Conservation (phyloP, 1,284 basidiomycete genomes). For the Singerocomus inundabilis region DNA sequence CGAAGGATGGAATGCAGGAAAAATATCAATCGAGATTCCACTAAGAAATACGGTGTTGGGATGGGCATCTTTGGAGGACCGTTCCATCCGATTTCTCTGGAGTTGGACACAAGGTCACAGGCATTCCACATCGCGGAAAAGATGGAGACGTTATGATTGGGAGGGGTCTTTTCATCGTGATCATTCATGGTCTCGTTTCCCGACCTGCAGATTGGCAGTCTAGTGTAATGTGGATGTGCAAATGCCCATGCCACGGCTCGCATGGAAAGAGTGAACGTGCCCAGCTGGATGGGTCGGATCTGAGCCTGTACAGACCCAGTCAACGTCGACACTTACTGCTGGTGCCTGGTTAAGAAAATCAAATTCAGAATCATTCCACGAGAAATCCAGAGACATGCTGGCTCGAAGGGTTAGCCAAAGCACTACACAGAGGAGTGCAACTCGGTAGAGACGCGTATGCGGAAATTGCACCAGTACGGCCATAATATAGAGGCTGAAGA, state of each 20-base stretch:
- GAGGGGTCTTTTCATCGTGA: not conserved
- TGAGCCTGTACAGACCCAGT: not conserved
- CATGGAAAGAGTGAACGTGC: slow-evolving; percentile 29
- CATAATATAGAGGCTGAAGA: slow-evolving; percentile 25
- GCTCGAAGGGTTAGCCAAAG: slow-evolving; percentile 17
- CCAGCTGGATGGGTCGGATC: slow-evolving; percentile 11
- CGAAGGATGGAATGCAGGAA: slow-evolving; percentile 18
- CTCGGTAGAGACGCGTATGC: slow-evolving; percentile 14
- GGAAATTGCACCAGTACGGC: slow-evolving; percentile 32
- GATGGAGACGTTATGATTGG: slow-evolving; percentile 1
- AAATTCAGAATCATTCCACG: slow-evolving; percentile 11
- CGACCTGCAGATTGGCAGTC: slow-evolving; percentile 10
- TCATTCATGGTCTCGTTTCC: not conserved
- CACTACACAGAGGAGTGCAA: slow-evolving; percentile 28
- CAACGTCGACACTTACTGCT: slow-evolving; percentile 14
- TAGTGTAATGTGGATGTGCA: slow-evolving; percentile 13
- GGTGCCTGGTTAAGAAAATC: slow-evolving; percentile 27
- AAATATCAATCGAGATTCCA: slow-evolving; percentile 24
- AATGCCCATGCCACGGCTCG: slow-evolving; percentile 28
- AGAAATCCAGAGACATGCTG: slow-evolving; percentile 24
- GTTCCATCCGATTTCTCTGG: slow-evolving; percentile 31
- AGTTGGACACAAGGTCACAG: slow-evolving; percentile 26
- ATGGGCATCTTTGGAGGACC: slow-evolving; percentile 10
- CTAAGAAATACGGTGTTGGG: slow-evolving; percentile 9
- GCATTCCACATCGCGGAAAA: slow-evolving; percentile 27